phyloP scores from a whole-genome alignment of 2,329 filamentous ascomycete genomes.

The Paraphoma chrysanthemicola region DNA sequence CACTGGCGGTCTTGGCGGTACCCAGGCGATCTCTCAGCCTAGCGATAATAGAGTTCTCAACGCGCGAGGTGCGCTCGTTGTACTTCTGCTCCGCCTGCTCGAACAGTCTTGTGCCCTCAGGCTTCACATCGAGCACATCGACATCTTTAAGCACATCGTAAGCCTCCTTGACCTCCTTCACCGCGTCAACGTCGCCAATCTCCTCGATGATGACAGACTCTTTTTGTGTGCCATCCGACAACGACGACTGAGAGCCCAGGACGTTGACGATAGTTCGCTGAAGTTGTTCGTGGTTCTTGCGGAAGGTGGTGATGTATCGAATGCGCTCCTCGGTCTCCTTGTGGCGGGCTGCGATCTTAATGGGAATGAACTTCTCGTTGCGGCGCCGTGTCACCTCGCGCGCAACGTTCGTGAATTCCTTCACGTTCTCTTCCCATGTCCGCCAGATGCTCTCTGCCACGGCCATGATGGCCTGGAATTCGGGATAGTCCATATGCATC shows the following conservation, averaged over 20 bases:
- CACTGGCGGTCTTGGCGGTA: conserved; percentile 95
- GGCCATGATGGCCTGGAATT: conserved; percentile 86
- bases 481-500: conserved; percentile 89
- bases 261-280: conserved; percentile 96
- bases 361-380: conserved; percentile 98
- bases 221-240: conserved; percentile 51
- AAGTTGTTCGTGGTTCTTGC: conserved; percentile 96
- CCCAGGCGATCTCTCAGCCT: conserved; percentile 89
- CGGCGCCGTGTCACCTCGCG: conserved; percentile 91
- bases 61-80: conserved; percentile 94
- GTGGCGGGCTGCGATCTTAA: conserved; percentile 91
- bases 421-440: conserved; percentile 94
- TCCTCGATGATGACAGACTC: conserved; percentile 80
- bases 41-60: conserved; percentile 99
- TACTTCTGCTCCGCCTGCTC: conserved; percentile 94
- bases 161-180: conserved; percentile 93
- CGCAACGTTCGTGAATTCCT: conserved; percentile 97
- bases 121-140: conserved; percentile 89
- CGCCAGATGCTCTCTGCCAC: conserved; percentile 85
- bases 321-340: conserved; percentile 87
- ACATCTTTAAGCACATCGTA: conserved; percentile 95
- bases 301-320: conserved; percentile 92
- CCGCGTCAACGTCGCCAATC: conserved; percentile 95
- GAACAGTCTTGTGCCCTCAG: conserved; percentile 90
- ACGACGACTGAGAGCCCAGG: conserved; percentile 68